Base-by-base conservation (phyloP, 208 protist genomes). In the Acanthamoeba sp. region DNA sequence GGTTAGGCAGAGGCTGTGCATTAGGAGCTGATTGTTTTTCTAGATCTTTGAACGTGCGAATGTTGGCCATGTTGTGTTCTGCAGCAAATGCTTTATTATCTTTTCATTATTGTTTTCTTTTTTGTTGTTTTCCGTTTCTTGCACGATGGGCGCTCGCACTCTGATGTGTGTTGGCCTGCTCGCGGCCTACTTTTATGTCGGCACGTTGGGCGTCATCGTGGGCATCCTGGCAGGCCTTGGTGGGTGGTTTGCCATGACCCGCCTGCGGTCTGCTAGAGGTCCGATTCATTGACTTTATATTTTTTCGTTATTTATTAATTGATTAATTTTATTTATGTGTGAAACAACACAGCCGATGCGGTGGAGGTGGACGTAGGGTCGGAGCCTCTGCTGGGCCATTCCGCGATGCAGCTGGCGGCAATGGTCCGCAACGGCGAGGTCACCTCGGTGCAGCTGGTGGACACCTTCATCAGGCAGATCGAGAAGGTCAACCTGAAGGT, bases 401-500 rank as follows among this genome's bases (percentile, higher is more conserved):
- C 59, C 18, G 59, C 59, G 27, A 32, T 9, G 59, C 14, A 66
- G 4, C 59, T 66, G 59, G 59, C 59, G 7, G 59, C 59, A 7
- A 66, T 66, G 59, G n/a, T 66, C 9, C 59, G 59, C 20, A 1
- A 22, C 14, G 59, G 59, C 59, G 59, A 66, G 27, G n/a, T 32
- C 27, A 66, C 59, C 27, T 66, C 59, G 9, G 59, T 66, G 9
- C 27, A 66, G 59, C 20, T 66, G n/a, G 59, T 66, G 59, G 59
- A 66, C 18, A 66, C 27, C 59, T 66, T 66, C n/a, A 66, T 66
- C 59, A 66, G 27, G n/a, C 59, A 66, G 59, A 66, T 66, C 20
- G 59, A 66, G 59, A 66, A 66, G 59, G 59, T 66, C 20, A 66
- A 66, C 59, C 59, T 22, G 14, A 66, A 66, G 59, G 59, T 66